Conservation (phyloP, 768 basidiomycete species). For the Lactarius pseudohatsudake region DNA sequence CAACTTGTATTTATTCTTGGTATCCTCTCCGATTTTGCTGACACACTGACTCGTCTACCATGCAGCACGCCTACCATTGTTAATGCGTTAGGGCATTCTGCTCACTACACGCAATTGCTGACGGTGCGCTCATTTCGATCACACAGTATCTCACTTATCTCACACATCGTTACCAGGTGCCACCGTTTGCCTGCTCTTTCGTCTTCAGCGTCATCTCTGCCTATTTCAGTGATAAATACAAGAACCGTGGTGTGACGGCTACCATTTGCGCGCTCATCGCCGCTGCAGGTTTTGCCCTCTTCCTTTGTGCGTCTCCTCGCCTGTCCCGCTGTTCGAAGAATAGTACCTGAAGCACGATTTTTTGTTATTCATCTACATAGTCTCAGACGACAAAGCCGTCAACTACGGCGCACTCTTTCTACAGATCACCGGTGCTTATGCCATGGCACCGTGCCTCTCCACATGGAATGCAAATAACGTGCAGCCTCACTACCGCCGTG, state of each 20-base stretch:
- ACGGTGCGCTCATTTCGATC: slow-evolving; percentile 18
- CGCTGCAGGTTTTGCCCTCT: slow-evolving; percentile 23
- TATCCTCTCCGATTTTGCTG: neutral
- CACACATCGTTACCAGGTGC: slow-evolving; percentile 28
- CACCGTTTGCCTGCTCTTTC: slow-evolving; percentile 36
- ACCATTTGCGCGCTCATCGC: slow-evolving; percentile 22
- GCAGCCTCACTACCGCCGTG: slow-evolving; percentile 36
- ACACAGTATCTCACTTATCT: neutral
- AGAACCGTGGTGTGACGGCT: slow-evolving; percentile 26
- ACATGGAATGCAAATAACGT: slow-evolving; percentile 37
- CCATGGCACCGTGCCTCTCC: slow-evolving; percentile 31
- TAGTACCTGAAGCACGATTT: neutral
- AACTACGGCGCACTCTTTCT: slow-evolving; percentile 35
- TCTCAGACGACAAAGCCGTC: slow-evolving; percentile 24
- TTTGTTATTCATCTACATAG: slow-evolving; percentile 10
- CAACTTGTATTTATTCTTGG: slow-evolving; percentile 29
- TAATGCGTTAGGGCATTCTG: slow-evolving; percentile 34
- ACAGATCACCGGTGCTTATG: slow-evolving; percentile 36
- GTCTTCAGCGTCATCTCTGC: slow-evolving; percentile 27
- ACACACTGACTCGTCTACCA: slow-evolving; percentile 5
- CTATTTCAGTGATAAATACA: slow-evolving; percentile 29
- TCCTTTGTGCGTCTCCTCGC: slow-evolving; percentile 22
- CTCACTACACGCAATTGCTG: slow-evolving; percentile 35
- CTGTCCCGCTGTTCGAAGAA: neutral
- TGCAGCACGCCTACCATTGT: slow-evolving; percentile 35